Evolutionary conservation across 148 eudicot species (phyloP).

Genomic region (Camellia japonica): DNA sequence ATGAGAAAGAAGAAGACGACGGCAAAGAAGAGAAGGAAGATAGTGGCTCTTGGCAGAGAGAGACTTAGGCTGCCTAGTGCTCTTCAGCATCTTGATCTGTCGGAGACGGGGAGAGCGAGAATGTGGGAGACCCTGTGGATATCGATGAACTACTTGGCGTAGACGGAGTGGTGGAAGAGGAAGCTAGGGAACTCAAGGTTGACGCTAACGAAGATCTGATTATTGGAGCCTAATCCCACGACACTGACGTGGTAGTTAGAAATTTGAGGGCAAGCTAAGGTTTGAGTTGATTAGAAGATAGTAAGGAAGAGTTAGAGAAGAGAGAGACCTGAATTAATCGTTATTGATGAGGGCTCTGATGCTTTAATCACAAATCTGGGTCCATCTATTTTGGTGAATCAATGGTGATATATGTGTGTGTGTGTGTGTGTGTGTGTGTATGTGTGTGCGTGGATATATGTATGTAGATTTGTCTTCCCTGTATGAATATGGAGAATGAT

Average conservation of each 20-base stretch:
- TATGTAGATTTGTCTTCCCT: background rate
- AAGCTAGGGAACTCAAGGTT: constrained; percentile 71
- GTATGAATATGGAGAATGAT: background rate
- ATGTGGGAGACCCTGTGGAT: constrained; percentile 49
- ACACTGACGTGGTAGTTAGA: constrained; percentile 72
- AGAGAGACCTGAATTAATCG: constrained; percentile 36
- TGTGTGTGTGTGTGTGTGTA: background rate
- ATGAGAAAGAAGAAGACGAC: too few species aligned
- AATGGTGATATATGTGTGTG: background rate
- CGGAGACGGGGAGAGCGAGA: constrained; percentile 61
- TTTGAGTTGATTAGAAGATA: constrained; percentile 46
- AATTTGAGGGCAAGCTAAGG: constrained; percentile 62
- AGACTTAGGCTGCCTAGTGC: too few species aligned
- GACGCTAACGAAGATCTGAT: constrained; percentile 77
- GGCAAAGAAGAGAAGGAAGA: too few species aligned
- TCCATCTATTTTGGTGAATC: constrained; percentile 36
- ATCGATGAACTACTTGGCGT: too few species aligned
- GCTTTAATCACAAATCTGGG: constrained; percentile 52
- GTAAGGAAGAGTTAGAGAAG: constrained; percentile 59
- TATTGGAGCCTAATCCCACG: constrained; percentile 66
- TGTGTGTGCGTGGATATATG: background rate
- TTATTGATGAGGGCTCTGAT: constrained; percentile 54
- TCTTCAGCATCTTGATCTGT: too few species aligned
- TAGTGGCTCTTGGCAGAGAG: too few species aligned
- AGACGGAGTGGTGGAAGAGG: constrained; percentile 83